Evolutionary conservation across 1,284 basidiomycete species (phyloP), one percentile per base, ranked within the genome.

Genomic region (Coniferiporia weirii): DNA sequence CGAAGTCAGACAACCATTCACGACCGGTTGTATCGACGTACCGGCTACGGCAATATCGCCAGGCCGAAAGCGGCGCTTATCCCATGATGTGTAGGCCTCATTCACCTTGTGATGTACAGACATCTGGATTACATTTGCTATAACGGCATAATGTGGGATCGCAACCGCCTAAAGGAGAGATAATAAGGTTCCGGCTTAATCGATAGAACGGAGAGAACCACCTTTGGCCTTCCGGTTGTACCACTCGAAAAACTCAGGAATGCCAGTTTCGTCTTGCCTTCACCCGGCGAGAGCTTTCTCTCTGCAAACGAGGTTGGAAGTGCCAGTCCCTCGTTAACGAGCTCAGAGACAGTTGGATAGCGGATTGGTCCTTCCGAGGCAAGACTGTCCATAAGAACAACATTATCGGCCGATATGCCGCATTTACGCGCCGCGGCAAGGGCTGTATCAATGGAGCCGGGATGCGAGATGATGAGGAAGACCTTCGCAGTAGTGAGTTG

Each of bases 171-270:
- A 57, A 8, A 50, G 36, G 4, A 7, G 47, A 32, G n/a, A 34
- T 22, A 45, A n/a, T 52, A 57, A 57, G 52, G 49, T 45, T 57
- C 13, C 5, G 19, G 54, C 22, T 40, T 9, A 49, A 60, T 43
- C 9, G 53, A 38, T 19, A 10, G 51, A 20, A 3, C 1, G 19
- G 22, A 32, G n/a, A 52, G 50, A 40, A n/a, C 17, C 62, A 83
- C 87, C 79, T 93, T 93, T 1, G 91, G 87, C 66, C 80, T 83
- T 6, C 91, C 91, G 63, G 91, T 93, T 1, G 91, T 93, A 15
- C 91, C 91, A 59, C 85, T 89, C 0, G 88, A 91, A 69, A 93
- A 91, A 53, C 79, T 84, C 43, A 91, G 72, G 64, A 93, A 85
- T 0, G 91, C 91, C 4, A 91, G 65, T 61, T 85, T 85, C 7